A percentile compares a stretch with the other conserved stretches of the same genome.
Conservation (phyloP, 805 yeast species). For the Groenewaldozyma salmanticensis region DNA sequence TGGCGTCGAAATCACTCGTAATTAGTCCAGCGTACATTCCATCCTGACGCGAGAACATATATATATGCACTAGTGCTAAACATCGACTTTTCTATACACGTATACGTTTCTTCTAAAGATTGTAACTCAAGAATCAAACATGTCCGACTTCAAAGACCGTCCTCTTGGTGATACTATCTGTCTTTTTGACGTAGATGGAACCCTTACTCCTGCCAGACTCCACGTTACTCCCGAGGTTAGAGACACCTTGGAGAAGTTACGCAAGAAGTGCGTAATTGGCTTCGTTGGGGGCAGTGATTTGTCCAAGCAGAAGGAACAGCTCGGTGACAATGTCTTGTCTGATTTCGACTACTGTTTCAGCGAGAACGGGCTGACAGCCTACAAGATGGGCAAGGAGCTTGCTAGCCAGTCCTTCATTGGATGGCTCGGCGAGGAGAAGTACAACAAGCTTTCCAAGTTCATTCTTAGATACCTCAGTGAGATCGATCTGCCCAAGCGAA, state of each 20-base stretch:
- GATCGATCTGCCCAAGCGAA: slow-evolving; percentile 87
- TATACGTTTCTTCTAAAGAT: too few relatives aligned
- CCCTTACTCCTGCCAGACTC: slow-evolving; percentile 95
- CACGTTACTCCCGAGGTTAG: slow-evolving; percentile 55
- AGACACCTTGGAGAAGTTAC: slow-evolving; percentile 57
- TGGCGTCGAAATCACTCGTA: too few relatives aligned
- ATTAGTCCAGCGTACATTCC: too few relatives aligned
- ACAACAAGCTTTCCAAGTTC: slow-evolving; percentile 81
- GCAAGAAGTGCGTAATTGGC: slow-evolving; percentile 90
- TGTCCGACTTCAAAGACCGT: slow-evolving; percentile 46
- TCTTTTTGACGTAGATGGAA: slow-evolving; percentile 96
- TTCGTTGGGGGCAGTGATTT: slow-evolving; percentile 97
- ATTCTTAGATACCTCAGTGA: slow-evolving; percentile 76
- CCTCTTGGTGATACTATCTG: slow-evolving; percentile 68
- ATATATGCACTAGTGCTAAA: too few relatives aligned
- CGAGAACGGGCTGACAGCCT: slow-evolving; percentile 97
- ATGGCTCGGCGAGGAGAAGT: slow-evolving; percentile 94
- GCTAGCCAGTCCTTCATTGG: slow-evolving; percentile 89
- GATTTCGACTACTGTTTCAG: slow-evolving; percentile 94
- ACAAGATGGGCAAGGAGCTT: slow-evolving; percentile 77
- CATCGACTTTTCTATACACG: too few relatives aligned
- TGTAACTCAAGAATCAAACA: too few relatives aligned
- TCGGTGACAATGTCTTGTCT: slow-evolving; percentile 64
- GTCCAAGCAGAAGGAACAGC: slow-evolving; percentile 90
- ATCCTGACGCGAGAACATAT: too few relatives aligned